Base-by-base conservation (phyloP, 345 rosid species). In the Melaleuca quinquenervia region DNA sequence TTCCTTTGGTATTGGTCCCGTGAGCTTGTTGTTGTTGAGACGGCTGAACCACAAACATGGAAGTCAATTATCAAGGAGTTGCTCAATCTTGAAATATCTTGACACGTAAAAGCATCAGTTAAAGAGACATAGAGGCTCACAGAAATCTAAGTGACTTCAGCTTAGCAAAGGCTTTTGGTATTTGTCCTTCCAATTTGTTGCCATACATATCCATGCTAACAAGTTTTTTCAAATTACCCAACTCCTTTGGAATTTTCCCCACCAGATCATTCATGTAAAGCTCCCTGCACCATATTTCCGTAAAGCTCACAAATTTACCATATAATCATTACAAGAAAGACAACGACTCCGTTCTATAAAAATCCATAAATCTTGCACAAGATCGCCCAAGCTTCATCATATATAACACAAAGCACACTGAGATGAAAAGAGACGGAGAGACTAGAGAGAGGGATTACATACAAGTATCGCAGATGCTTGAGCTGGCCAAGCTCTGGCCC, bases 401-500 rank as follows among this genome's bases (percentile, higher is more conserved):
- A 32, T 45, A 64, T 3, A 64, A 32, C 45, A 51, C 44, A n/a
- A 51, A 32, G 45, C 32, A n/a, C 53, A 11, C 20, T 58, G 52
- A 55, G 20, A 70, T 44, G 50, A 70, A 26, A 12, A 21, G 50
- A 41, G 49, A 76, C 52, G 51, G 58, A 41, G 50, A 36, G 15
- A 32, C 51, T 7, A 21, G 7, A 50, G 55, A 56, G 48, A 56
- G 49, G 56, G 49, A 85, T 78, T 45, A 58, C 62, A 60, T 93
- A 94, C 97, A 94, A 87, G 92, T 90, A 94, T 89, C 90, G 89
- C 18, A 94, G 94, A 91, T 94, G 95, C 90, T 88, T 82, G 55
- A 94, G 94, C 84, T 92, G 90, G 52, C 94, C 95, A 84, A 93
- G 91, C 88, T 94, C 95, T 15, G 94, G 91, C n/a, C 92, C 97